Base-by-base conservation (phyloP, 805 yeast genomes). In the Candida railenensis region DNA sequence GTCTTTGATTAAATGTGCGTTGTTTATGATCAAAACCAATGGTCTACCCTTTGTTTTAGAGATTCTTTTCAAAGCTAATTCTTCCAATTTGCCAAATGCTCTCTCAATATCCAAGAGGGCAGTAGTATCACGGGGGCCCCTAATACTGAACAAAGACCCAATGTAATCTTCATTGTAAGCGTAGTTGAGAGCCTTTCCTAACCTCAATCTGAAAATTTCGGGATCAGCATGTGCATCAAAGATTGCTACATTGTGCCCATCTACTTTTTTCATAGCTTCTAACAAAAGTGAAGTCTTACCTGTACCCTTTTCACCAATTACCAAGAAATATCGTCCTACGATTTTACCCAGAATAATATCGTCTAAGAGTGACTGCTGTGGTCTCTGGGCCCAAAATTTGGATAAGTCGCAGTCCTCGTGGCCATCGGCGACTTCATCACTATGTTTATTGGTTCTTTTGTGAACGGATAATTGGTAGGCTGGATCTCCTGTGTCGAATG, bases 181-280 rank as follows among this genome's bases (percentile, higher is more conserved):
- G 59, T 82, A 88, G 49, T 85, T 81, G 42, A 88, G 67, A 0
- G 95, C 91, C 49, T 79, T 77, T 2, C 96, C 96, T 9, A 88
- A 69, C 36, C 96, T 66, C 19, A 87, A 78, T 48, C 96, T 71
- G 59, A 88, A 84, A 42, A 88, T 81, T 59, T 88, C 96, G 0
- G 92, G 89, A 59, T 88, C 96, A 0, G 91, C 84, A 56, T 87
- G 94, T 1, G 94, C 94, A 58, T 88, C 95, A 49, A 88, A 68
- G 42, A 84, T 74, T 0, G 89, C 79, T 42, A 89, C 87, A 54
- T 83, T 80, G 43, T 66, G 63, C 0, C 91, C 89, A 34, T 75
- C 67, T 2, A 79, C 80, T 52, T 82, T 78, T 48, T 81, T 76
- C 72, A 88, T 79, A 2, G 89, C 77, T 52, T 87, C 89, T 55